Base-by-base conservation (phyloP, 176 grass and related monocot genomes). In the Urochloa ruziziensis region DNA sequence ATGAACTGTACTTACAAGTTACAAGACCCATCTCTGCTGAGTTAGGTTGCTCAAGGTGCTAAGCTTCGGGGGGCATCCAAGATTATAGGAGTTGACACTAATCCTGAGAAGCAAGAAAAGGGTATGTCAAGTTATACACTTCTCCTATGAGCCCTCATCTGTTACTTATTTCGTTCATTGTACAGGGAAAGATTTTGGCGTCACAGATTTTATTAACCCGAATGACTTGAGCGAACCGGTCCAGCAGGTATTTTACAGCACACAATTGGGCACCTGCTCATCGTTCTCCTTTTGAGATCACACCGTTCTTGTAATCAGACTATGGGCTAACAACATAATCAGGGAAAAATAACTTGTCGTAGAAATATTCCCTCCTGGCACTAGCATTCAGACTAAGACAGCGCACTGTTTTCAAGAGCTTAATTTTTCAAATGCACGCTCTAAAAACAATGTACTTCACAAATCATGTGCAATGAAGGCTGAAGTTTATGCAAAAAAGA, bases 31-130 rank as follows among this genome's bases (percentile, higher is more conserved):
- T 53, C 23, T 81, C 44, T 88, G 16, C 37, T 85, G 51, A 37
- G 60, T 80, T 87, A 98, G 96, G 96, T 98, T 17, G 92, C 92
- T 74, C 96, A 98, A 93, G 96, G 91, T 79, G 92, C 96, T 63
- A 95, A 93, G 88, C 28, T 91, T 79, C 82, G 96, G 70, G 89
- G 87, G 36, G 96, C 91, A 49, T 93, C 96, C 30, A 91, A 70
- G 80, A 98, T 98, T 58, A 93, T 98, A 62, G 96, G 96, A 71
- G 85, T 98, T 54, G 93, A 98, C 79, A 98, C 85, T 79, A 95
- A 95, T 89, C 85, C 93, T 60, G 93, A 88, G 76, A 98, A 93
- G 82, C 64, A 83, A 74, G 96, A 91, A 82, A 93, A 87, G n/a
- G 96, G 96, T 98, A 90, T 64, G 28, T 76, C 28, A 79, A 81